Percentiles rank a stretch among this genome's conserved stretches.
phyloP scores from a whole-genome alignment of 1,284 basidiomycete genomes.

The Sporisorium exsertum region DNA sequence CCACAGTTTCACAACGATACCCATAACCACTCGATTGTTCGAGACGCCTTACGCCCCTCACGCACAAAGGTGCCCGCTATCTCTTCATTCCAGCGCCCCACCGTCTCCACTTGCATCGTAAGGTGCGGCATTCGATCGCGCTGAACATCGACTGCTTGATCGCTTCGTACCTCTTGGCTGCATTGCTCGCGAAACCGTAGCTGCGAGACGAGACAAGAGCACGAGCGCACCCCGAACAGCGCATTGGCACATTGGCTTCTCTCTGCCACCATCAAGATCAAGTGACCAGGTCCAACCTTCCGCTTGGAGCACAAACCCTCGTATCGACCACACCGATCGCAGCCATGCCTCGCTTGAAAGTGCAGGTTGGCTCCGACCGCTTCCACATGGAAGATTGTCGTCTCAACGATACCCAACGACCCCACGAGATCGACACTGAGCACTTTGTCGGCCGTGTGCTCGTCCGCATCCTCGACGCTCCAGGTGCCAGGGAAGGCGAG shows the following conservation, averaged over 20 bases:
- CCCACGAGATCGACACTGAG: constrained; percentile 70
- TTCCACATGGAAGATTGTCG: constrained; percentile 66
- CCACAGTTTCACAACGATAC: constrained; percentile 18
- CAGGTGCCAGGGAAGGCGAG: constrained; percentile 64
- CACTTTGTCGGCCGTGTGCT: constrained; percentile 70
- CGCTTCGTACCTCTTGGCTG: neutral
- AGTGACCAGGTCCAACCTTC: too few species aligned
- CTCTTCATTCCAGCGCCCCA: constrained; percentile 1
- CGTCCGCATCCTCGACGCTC: constrained; percentile 70
- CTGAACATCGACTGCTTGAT: neutral
- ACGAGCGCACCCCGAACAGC: neutral
- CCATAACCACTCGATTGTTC: neutral
- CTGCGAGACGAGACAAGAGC: neutral
- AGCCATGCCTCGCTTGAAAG: constrained; percentile 64
- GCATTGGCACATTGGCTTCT: neutral
- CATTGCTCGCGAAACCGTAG: neutral
- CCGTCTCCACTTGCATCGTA: constrained; percentile 5
- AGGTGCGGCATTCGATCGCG: neutral
- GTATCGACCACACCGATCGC: too few species aligned
- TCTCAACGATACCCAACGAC: constrained; percentile 68
- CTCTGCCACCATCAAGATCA: neutral
- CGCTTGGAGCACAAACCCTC: too few species aligned
- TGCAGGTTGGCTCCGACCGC: constrained; percentile 69
- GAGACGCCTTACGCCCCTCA: constrained; percentile 1
- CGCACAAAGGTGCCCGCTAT: neutral